Evolutionary conservation across 345 rosid genomes (phyloP).

Genomic region (Hypericum androsaemum): DNA sequence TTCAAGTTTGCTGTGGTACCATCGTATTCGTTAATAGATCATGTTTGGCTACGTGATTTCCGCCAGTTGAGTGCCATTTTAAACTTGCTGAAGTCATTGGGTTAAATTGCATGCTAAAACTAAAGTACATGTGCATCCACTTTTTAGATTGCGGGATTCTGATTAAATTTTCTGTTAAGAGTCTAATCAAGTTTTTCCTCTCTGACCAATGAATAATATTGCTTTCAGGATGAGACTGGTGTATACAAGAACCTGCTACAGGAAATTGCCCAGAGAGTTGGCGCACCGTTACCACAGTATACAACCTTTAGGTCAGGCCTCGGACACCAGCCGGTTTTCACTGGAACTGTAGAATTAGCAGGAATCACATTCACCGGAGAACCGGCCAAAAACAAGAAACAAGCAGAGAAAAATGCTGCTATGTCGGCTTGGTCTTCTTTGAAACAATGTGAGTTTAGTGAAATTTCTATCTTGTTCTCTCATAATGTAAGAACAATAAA

Average conservation of each 20-base stretch:
- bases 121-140: too few relatives aligned
- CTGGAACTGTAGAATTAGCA: slow-evolving; percentile 92
- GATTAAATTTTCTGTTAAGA: background rate
- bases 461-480: too few relatives aligned
- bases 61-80: too few relatives aligned
- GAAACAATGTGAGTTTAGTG: slow-evolving; percentile 58
- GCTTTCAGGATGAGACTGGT: slow-evolving; percentile 90
- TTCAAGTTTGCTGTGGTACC: too few relatives aligned
- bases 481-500: too few relatives aligned
- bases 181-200: too few relatives aligned
- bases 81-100: too few relatives aligned
- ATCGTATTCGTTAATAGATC: too few relatives aligned
- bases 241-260: slow-evolving; percentile 94
- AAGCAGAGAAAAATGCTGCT: slow-evolving; percentile 98
- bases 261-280: slow-evolving; percentile 95
- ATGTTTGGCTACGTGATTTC: too few relatives aligned
- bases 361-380: slow-evolving; percentile 86
- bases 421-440: slow-evolving; percentile 98
- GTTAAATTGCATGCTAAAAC: too few relatives aligned
- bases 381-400: slow-evolving; percentile 92
- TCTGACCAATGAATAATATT: background rate
- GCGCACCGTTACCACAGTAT: slow-evolving; percentile 85
- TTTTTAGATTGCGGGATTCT: background rate
- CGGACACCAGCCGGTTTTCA: slow-evolving; percentile 92
- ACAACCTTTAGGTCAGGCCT: slow-evolving; percentile 89